Conservation (phyloP, 2,329 filamentous ascomycete genomes). For the Arthrobotrys sinensis region DNA sequence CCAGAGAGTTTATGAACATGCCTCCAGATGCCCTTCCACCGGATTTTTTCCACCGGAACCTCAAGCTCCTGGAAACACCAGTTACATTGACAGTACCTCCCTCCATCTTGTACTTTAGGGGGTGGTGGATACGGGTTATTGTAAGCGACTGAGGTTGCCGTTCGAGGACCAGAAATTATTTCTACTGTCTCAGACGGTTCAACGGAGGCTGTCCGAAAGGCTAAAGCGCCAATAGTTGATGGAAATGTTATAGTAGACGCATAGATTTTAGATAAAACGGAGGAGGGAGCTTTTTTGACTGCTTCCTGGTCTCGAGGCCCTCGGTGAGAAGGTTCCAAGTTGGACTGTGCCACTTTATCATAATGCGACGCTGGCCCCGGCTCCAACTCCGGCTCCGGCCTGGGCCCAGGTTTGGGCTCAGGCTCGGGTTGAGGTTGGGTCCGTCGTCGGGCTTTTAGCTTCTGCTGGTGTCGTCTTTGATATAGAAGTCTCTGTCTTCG, state of each 20-base stretch:
- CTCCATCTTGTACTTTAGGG: slow-evolving; percentile 15
- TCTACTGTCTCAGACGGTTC: neutral
- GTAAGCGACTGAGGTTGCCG: slow-evolving; percentile 19
- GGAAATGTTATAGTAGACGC: too few relatives aligned
- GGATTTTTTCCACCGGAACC: slow-evolving; percentile 4
- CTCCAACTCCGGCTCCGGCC: too few relatives aligned
- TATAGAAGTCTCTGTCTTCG: slow-evolving; percentile 30
- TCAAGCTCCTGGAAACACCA: slow-evolving; percentile 35
- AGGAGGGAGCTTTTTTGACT: too few relatives aligned
- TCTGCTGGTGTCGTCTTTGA: slow-evolving; percentile 29
- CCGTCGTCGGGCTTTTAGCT: too few relatives aligned
- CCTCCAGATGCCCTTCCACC: slow-evolving; percentile 27
- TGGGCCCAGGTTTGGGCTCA: too few relatives aligned
- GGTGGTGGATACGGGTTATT: slow-evolving; percentile 25
- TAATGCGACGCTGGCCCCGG: too few relatives aligned
- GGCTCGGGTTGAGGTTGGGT: too few relatives aligned
- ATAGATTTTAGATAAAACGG: too few relatives aligned
- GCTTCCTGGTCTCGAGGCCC: too few relatives aligned
- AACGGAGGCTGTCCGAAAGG: neutral
- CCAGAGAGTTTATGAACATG: neutral
- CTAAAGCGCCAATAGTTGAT: slow-evolving; percentile 2
- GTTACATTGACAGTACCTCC: slow-evolving; percentile 14
- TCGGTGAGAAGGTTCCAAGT: too few relatives aligned
- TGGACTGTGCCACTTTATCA: too few relatives aligned
- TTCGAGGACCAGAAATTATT: slow-evolving; percentile 3